Evolutionary conservation across 78 protist species (phyloP), one percentile per base, ranked within the genome.

Genomic region (Diacronema lutheri): DNA sequence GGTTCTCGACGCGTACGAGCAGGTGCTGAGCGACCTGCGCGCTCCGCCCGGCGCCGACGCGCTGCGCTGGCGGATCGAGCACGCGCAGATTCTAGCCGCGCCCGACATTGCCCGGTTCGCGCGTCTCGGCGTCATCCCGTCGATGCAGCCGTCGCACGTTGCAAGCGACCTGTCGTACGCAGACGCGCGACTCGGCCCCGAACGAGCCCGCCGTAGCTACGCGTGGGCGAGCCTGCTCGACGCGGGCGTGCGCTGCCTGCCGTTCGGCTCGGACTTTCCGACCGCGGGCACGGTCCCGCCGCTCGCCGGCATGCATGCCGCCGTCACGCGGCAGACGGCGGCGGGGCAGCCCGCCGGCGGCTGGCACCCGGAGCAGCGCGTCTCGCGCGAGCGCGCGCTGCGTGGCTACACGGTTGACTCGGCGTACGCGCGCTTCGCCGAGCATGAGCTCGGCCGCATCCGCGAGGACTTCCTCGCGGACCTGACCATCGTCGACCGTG

Each of bases 191-290:
- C 37, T 77, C 14, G 83, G 83, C 40, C 9, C 14, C 9, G 66
- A 55, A 33, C 38, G 83, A 0, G 12, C 44, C 14, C 0, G 7
- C 11, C 71, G 61, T 29, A 62, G 65, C 33, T 77, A 77, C 69
- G 83, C 62, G 26, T 77, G 83, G 83, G 41, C 13, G 26, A 7
- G 31, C 12, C 16, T 77, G 71, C 13, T 37, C 35, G 31, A 62
- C 26, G 7, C 44, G 55, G 69, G 71, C 29, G 33, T 11, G 20
- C 13, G 11, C 29, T 7, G 6, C 25, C 9, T 77, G 13, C 83
- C 83, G 20, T 7, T 55, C 14, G 83, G 83, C 40, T 77, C 83
- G 23, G 83, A 77, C 66, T 77, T 23, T 5, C 83, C 83, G 65
- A 60, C 65, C 23, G 83, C 44, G 40, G 68, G 31, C 26, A 10